phyloP scores from a whole-genome alignment of 2,329 filamentous ascomycete genomes.

The Berkeleyomyces rouxiae region DNA sequence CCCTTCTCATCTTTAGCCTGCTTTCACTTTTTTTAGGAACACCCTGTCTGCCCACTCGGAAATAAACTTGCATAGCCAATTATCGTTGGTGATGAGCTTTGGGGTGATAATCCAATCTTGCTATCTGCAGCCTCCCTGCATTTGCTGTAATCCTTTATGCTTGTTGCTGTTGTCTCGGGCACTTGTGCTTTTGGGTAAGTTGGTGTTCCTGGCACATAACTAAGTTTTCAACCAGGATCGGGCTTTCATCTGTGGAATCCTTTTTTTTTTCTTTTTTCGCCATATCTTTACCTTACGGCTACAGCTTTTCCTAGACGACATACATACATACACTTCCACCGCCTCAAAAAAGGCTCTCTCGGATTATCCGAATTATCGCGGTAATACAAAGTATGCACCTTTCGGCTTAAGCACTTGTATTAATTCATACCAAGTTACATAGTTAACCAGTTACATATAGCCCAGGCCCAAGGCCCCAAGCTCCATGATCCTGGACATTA shows the following conservation, averaged over 20 bases:
- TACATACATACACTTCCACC: no score
- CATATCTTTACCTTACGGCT: not conserved
- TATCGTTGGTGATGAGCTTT: not conserved
- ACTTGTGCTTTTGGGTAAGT: not conserved
- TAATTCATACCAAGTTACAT: no score
- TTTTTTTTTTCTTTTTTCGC: not conserved
- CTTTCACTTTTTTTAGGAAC: not conserved
- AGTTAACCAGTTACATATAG: no score
- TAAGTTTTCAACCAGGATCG: no score
- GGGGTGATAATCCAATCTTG: not conserved
- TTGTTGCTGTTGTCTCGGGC: not conserved
- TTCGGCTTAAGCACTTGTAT: no score
- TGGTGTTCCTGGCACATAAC: not conserved
- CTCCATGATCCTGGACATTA: not conserved
- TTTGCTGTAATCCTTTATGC: not conserved
- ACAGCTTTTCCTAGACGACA: no score
- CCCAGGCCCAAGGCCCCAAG: not conserved
- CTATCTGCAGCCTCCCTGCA: constrained; percentile 1
- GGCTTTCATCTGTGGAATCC: not conserved
- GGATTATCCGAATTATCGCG: no score
- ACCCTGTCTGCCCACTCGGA: not conserved
- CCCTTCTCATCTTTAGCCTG: not conserved
- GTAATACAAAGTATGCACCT: no score
- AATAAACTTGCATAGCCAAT: not conserved
- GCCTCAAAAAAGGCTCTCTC: no score